Evolutionary conservation across 164 flowering plant genomes (phyloP).

Genomic region (Stephania cephalantha): DNA sequence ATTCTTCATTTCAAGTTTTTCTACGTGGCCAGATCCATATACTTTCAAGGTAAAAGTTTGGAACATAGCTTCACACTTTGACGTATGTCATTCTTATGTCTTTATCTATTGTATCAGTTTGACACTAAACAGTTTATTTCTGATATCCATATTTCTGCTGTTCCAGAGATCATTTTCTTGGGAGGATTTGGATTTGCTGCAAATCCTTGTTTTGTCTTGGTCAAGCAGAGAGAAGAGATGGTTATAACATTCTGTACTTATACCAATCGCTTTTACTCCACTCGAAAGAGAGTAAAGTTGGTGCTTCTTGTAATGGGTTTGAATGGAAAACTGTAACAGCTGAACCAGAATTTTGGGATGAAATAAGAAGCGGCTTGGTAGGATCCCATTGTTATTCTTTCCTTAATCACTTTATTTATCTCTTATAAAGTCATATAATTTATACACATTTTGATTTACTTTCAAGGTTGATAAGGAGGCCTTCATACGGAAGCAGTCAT

Average conservation of each 20-base stretch:
- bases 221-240: conserved; percentile 72
- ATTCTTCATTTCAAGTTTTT: conserved; percentile 32
- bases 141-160: conserved; percentile 1
- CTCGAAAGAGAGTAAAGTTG: conserved; percentile 25
- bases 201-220: conserved; percentile 55
- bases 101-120: neutral
- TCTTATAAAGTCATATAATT: neutral
- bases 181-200: conserved; percentile 72
- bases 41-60: conserved; percentile 48
- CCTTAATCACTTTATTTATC: neutral
- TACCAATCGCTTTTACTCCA: conserved; percentile 41
- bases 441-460: neutral
- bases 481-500: conserved; percentile 72
- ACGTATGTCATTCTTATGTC: neutral
- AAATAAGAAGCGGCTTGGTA: conserved; percentile 88
- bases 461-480: conserved; percentile 76
- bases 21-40: conserved; percentile 24
- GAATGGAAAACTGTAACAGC: conserved; percentile 51
- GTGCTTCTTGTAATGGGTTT: conserved; percentile 14
- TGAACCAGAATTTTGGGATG: conserved; percentile 69
- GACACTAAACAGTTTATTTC: neutral
- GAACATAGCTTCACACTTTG: neutral
- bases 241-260: conserved; percentile 62
- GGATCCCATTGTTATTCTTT: neutral
- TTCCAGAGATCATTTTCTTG: conserved; percentile 45